A percentile compares a stretch with the other conserved stretches of the same genome.
These are phyloP conservation scores for Babesia ovis DNA, from an alignment of 169 alveolate genomes.

Conservation along the genomic window DNA sequence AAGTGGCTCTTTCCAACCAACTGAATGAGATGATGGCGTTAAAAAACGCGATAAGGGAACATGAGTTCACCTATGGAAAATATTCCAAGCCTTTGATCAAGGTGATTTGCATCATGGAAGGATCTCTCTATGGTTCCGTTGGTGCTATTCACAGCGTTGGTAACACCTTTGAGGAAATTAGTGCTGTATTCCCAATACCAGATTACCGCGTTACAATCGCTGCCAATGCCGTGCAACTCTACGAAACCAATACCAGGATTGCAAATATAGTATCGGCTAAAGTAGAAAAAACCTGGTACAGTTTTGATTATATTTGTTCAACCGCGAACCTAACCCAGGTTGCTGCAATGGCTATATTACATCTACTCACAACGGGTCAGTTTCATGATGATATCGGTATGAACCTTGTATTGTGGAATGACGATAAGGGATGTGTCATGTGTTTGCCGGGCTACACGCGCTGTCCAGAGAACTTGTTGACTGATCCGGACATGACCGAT, in stretches of 20 bases:
- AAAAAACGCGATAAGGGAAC: slow-evolving; percentile 16
- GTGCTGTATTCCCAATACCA: slow-evolving; percentile 49
- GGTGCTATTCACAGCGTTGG: slow-evolving; percentile 51
- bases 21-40: slow-evolving; percentile 54
- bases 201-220: slow-evolving; percentile 41
- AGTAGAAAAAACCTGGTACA: slow-evolving; percentile 17
- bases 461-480: slow-evolving; percentile 1
- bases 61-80: slow-evolving; percentile 50
- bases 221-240: slow-evolving; percentile 23
- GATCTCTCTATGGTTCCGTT: slow-evolving; percentile 56
- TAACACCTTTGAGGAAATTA: slow-evolving; percentile 46
- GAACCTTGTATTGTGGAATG: slow-evolving; percentile 45
- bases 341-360: slow-evolving; percentile 37
- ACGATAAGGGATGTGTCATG: slow-evolving; percentile 23
- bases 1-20: slow-evolving; percentile 11
- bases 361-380: slow-evolving; percentile 19
- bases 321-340: background rate
- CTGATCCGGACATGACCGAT: background rate
- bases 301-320: slow-evolving; percentile 30
- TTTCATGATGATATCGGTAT: slow-evolving; percentile 47
- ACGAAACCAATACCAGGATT: background rate
- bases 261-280: background rate
- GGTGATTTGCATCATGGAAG: slow-evolving; percentile 53
- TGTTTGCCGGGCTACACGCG: slow-evolving; percentile 69
- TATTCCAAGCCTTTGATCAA: slow-evolving; percentile 44